Percentiles rank a stretch among this genome's conserved stretches.
Evolutionary conservation across 768 basidiomycete species (phyloP).

Genomic region (Calocera cornea): DNA sequence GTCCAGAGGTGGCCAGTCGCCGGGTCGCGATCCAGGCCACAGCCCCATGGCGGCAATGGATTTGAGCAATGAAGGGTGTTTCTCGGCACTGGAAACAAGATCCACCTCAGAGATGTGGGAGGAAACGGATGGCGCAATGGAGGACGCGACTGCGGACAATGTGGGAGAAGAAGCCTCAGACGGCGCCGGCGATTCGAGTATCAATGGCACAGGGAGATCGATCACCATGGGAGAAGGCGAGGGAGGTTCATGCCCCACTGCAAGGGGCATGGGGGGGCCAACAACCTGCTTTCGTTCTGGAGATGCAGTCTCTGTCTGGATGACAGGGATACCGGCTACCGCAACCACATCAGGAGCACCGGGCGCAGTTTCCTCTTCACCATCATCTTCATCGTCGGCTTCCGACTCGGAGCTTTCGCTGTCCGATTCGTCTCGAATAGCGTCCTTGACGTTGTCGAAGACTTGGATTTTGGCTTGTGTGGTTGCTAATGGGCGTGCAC

Average conservation of each 20-base stretch:
- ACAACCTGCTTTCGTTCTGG: background rate
- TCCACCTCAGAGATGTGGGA: conserved; percentile 1
- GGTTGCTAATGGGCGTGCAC: conserved; percentile 79
- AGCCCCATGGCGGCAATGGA: background rate
- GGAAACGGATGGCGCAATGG: background rate
- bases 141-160: background rate
- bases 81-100: conserved; percentile 12
- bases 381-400: conserved; percentile 56
- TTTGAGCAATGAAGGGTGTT: conserved; percentile 3
- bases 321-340: background rate
- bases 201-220: background rate
- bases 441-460: conserved; percentile 79
- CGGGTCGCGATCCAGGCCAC: background rate
- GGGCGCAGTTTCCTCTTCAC: conserved; percentile 32
- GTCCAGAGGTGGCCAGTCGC: conserved; percentile 7
- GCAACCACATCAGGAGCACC: background rate
- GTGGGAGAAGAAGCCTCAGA: conserved; percentile 4
- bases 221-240: background rate
- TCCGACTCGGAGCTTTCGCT: conserved; percentile 38
- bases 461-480: conserved; percentile 80
- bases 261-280: conserved; percentile 37
- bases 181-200: conserved; percentile 1
- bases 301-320: conserved; percentile 4
- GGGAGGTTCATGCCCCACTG: background rate
- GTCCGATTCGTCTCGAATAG: conserved; percentile 62